These are phyloP conservation scores for Lepidium africanum DNA, from an alignment of 345 rosid species.

Conservation along the genomic window DNA sequence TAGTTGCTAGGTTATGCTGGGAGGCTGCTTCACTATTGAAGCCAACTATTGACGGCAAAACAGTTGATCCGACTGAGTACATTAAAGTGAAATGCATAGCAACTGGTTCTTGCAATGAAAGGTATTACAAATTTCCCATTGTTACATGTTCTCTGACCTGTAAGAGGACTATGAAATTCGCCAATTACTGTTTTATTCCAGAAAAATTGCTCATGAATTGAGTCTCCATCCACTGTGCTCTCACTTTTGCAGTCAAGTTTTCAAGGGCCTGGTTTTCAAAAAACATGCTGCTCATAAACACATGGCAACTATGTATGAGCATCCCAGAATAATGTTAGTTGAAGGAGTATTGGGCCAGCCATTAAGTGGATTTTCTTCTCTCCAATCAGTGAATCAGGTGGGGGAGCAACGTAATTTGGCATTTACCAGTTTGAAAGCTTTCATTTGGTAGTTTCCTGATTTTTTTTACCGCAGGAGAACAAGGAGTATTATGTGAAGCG, in stretches of 20 bases:
- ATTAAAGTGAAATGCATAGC: slow-evolving; percentile 96
- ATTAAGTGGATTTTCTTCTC: slow-evolving; percentile 65
- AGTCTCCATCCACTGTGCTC: background rate
- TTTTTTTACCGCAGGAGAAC: slow-evolving; percentile 39
- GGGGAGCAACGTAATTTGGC: background rate
- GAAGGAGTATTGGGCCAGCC: slow-evolving; percentile 72
- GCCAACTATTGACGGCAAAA: slow-evolving; percentile 54
- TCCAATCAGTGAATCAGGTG: slow-evolving; percentile 67
- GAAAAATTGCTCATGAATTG: background rate
- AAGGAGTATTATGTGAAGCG: slow-evolving; percentile 41
- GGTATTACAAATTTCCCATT: slow-evolving; percentile 34
- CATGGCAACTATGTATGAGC: slow-evolving; percentile 74
- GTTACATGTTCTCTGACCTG: background rate
- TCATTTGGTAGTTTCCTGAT: background rate
- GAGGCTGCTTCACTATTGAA: slow-evolving; percentile 78
- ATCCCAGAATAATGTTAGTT: slow-evolving; percentile 68
- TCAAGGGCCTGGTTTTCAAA: slow-evolving; percentile 85
- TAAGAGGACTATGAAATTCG: background rate
- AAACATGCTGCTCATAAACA: slow-evolving; percentile 96
- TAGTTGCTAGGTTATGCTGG: slow-evolving; percentile 70
- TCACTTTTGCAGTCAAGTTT: slow-evolving; percentile 56
- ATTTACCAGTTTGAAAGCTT: background rate
- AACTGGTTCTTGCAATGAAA: slow-evolving; percentile 59
- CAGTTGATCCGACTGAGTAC: slow-evolving; percentile 46
- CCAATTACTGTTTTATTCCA: background rate